phyloP scores from a whole-genome alignment of 371 early-diverging fungal genomes.

The Zopfochytrium polystomum region DNA sequence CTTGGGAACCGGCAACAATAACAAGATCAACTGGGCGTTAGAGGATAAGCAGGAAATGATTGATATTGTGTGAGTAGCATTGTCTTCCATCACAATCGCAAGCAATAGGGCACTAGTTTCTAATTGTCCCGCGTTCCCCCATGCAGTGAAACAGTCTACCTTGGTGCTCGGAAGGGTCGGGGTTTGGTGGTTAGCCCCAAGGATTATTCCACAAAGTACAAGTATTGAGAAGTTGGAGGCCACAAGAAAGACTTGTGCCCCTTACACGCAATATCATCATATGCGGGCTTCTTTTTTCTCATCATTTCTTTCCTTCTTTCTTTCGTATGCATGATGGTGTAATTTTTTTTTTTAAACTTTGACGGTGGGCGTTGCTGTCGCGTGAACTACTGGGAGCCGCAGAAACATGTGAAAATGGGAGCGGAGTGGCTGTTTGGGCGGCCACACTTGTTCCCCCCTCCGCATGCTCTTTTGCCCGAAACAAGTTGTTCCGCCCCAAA shows the following conservation, averaged over 20 bases:
- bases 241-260: neutral
- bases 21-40: slow-evolving; percentile 96
- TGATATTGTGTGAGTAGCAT: slow-evolving; percentile 27
- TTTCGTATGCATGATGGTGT: too few species aligned
- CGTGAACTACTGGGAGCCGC: too few species aligned
- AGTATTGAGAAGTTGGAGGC: slow-evolving; percentile 60
- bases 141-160: slow-evolving; percentile 87
- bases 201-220: slow-evolving; percentile 91
- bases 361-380: too few species aligned
- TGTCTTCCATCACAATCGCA: slow-evolving; percentile 12
- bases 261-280: too few species aligned
- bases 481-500: too few species aligned
- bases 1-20: slow-evolving; percentile 98
- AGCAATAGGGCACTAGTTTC: slow-evolving; percentile 1
- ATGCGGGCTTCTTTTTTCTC: too few species aligned
- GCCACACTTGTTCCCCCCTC: too few species aligned
- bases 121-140: slow-evolving; percentile 28
- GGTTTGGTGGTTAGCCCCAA: slow-evolving; percentile 94
- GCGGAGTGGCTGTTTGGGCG: too few species aligned
- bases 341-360: too few species aligned
- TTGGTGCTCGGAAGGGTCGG: slow-evolving; percentile 89
- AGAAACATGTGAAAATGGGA: too few species aligned
- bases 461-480: too few species aligned
- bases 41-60: slow-evolving; percentile 59
- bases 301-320: too few species aligned